phyloP scores from a whole-genome alignment of 2,329 filamentous ascomycete genomes.

The Pezicula radicicola region DNA sequence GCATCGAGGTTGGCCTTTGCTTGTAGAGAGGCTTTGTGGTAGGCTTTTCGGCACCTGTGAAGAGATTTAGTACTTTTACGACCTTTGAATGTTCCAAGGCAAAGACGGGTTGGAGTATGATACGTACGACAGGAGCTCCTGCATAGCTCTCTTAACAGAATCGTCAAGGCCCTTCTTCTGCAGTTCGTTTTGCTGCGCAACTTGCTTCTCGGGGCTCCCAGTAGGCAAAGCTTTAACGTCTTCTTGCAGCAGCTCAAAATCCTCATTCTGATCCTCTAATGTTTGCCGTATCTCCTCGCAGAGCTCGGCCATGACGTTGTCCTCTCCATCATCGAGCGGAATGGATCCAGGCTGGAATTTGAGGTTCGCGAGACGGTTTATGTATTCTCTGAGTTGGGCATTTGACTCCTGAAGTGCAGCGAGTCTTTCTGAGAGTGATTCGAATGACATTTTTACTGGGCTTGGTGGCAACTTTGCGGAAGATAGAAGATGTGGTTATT shows the following conservation, averaged over 20 bases:
- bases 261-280: slow-evolving; percentile 76
- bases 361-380: slow-evolving; percentile 55
- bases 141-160: slow-evolving; percentile 61
- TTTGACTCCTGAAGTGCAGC: slow-evolving; percentile 59
- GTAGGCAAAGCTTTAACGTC: slow-evolving; percentile 69
- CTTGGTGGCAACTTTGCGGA: neutral
- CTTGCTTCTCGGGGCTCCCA: slow-evolving; percentile 46
- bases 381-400: slow-evolving; percentile 54
- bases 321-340: slow-evolving; percentile 40
- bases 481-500: neutral
- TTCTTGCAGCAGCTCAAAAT: slow-evolving; percentile 75
- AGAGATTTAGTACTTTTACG: neutral
- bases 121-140: slow-evolving; percentile 69
- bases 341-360: slow-evolving; percentile 57
- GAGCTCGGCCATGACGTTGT: slow-evolving; percentile 65
- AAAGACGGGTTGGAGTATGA: neutral
- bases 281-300: slow-evolving; percentile 76
- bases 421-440: slow-evolving; percentile 60
- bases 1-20: slow-evolving; percentile 73
- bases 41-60: slow-evolving; percentile 44
- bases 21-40: slow-evolving; percentile 77
- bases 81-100: neutral
- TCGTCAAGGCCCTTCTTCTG: slow-evolving; percentile 66
- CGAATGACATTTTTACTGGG: slow-evolving; percentile 50
- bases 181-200: slow-evolving; percentile 60